Percentiles rank a stretch among this genome's conserved stretches.
Conservation (phyloP, 2,329 filamentous ascomycete species). For the Penicillium sp. region DNA sequence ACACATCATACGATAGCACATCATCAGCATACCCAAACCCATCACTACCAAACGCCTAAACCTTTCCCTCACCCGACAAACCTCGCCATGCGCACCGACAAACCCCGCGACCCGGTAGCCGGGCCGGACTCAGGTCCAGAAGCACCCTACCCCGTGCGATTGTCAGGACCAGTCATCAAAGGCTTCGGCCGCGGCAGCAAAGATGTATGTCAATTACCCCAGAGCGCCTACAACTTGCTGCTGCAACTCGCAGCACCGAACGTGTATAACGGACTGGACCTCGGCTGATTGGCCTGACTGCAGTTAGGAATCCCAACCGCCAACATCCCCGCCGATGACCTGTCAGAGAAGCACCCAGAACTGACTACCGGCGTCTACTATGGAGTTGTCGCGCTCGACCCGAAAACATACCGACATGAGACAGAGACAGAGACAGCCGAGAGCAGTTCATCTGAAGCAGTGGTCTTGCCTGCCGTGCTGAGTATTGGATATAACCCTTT, state of each 20-base stretch:
- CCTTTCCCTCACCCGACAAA: neutral
- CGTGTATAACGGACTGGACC: neutral
- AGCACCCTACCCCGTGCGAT: conserved; percentile 73
- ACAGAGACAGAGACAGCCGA: too few species aligned
- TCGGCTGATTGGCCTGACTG: conserved; percentile 4
- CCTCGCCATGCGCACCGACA: conserved; percentile 45
- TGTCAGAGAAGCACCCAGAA: conserved; percentile 56
- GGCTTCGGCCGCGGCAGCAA: conserved; percentile 93
- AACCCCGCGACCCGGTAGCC: conserved; percentile 64
- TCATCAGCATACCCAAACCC: neutral
- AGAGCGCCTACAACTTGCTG: neutral
- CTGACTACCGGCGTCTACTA: conserved; percentile 85
- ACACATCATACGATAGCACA: neutral
- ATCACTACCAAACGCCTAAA: neutral
- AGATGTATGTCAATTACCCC: conserved; percentile 56
- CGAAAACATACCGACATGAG: conserved; percentile 30
- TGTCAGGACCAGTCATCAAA: conserved; percentile 83
- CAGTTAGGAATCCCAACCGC: conserved; percentile 94
- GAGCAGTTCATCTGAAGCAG: conserved; percentile 16
- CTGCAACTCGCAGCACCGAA: neutral
- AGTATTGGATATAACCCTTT: conserved; percentile 96
- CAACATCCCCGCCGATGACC: conserved; percentile 68
- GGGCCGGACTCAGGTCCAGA: conserved; percentile 71
- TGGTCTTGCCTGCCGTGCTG: conserved; percentile 82
- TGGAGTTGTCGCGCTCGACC: conserved; percentile 75